Conservation (phyloP, 495 filamentous ascomycete genomes). For the Amphirosellinia nigrospora region DNA sequence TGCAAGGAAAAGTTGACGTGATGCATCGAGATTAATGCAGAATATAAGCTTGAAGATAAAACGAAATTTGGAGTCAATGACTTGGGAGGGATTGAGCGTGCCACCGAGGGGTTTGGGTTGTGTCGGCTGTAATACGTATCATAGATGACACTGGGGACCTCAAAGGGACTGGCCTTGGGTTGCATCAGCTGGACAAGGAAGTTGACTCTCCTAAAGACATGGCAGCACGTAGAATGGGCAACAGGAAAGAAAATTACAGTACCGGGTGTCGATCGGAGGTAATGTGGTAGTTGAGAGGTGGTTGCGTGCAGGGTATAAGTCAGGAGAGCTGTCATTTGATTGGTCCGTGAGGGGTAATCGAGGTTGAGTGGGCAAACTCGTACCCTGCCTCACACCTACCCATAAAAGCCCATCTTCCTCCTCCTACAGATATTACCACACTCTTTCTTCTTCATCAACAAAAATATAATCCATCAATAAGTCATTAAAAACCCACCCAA, state of each 20-base stretch:
- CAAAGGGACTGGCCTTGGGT: neutral
- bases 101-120: neutral
- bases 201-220: neutral
- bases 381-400: conserved; percentile 16
- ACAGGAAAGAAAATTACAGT: neutral
- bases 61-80: neutral
- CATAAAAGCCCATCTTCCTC: conserved; percentile 29
- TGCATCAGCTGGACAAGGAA: conserved; percentile 11
- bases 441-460: conserved; percentile 17
- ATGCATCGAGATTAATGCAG: neutral
- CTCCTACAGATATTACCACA: conserved; percentile 7
- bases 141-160: neutral
- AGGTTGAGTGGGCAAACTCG: conserved; percentile 13
- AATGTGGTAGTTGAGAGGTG: conserved; percentile 15
- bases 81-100: neutral
- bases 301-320: conserved; percentile 28
- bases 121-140: neutral
- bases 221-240: neutral
- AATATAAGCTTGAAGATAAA: neutral
- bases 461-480: conserved; percentile 11
- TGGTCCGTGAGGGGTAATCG: conserved; percentile 27
- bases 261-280: conserved; percentile 15
- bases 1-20: neutral
- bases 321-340: conserved; percentile 14
- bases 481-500: conserved; percentile 9